Evolutionary conservation across 1,139 yeast species (phyloP).

Genomic region (Saccharomycopsis hybrid): DNA sequence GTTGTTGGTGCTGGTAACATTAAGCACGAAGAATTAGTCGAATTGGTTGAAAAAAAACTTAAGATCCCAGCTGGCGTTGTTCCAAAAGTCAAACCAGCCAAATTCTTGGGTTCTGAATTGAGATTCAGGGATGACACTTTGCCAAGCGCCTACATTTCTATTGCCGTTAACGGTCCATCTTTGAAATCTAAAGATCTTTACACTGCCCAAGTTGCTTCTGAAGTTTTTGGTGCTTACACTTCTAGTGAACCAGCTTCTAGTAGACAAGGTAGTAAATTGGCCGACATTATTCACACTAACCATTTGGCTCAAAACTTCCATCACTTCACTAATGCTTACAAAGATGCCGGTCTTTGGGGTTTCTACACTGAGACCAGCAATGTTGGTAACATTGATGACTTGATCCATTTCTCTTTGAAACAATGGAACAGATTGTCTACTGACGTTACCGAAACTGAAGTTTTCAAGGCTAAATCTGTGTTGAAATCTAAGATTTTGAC

Average conservation of each 20-base stretch:
- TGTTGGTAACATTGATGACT: conserved; percentile 58
- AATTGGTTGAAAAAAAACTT: conserved; percentile 48
- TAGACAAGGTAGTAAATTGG: conserved; percentile 80
- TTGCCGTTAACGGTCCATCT: conserved; percentile 71
- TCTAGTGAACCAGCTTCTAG: conserved; percentile 47
- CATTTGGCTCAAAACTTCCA: conserved; percentile 64
- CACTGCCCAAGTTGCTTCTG: conserved; percentile 68
- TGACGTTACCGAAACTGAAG: conserved; percentile 70
- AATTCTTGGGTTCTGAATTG: conserved; percentile 78
- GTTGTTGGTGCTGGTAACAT: conserved; percentile 71
- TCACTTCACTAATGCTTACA: conserved; percentile 66
- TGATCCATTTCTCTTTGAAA: conserved; percentile 70
- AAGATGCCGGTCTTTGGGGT: conserved; percentile 82
- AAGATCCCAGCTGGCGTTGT: conserved; percentile 47
- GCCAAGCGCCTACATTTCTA: conserved; percentile 70
- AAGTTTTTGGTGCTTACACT: conserved; percentile 57
- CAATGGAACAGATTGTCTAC: conserved; percentile 82
- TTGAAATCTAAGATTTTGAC: conserved; percentile 56
- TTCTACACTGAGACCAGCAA: conserved; percentile 61
- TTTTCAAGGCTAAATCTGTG: conserved; percentile 68
- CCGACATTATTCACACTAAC: conserved; percentile 65
- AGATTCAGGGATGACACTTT: conserved; percentile 83
- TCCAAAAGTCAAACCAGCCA: conserved; percentile 46
- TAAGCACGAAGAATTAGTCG: conserved; percentile 61
- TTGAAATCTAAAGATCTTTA: conserved; percentile 55